These are phyloP conservation scores for Coemansia pectinata DNA, from an alignment of 192 early-diverging fungal genomes.

Conservation along the genomic window DNA sequence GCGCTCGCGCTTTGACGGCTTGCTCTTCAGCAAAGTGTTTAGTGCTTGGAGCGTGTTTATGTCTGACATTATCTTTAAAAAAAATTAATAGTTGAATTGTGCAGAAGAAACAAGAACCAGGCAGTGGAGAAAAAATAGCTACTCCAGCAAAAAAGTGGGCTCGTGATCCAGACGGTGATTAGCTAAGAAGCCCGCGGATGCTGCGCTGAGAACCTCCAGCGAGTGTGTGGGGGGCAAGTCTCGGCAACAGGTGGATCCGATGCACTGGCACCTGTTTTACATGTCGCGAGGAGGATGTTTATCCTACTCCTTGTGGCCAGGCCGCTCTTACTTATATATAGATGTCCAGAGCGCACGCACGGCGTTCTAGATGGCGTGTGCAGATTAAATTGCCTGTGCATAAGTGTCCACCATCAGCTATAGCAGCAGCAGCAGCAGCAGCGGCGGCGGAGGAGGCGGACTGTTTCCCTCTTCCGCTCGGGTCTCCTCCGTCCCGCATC, in stretches of 20 bases:
- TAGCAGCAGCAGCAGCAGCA: background rate
- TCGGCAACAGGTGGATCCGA: background rate
- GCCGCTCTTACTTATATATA: background rate
- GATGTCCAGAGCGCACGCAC: background rate
- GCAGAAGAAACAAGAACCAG: background rate
- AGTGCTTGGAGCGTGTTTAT: constrained; percentile 27
- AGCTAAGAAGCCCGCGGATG: background rate
- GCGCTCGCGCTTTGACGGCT: constrained; percentile 32
- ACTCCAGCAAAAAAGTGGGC: background rate
- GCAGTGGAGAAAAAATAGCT: background rate
- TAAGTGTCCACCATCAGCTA: background rate
- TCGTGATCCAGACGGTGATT: background rate
- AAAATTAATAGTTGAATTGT: background rate
- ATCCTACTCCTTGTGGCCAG: background rate
- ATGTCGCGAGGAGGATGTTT: background rate
- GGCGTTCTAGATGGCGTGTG: background rate
- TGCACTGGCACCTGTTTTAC: background rate
- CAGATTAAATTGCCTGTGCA: constrained; percentile 1
- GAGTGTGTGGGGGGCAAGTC: background rate
- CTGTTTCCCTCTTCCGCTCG: background rate
- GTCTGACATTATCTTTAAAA: constrained; percentile 22
- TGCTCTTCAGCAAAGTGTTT: constrained; percentile 28
- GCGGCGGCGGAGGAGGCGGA: background rate
- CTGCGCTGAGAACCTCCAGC: background rate
- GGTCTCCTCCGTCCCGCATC: background rate